A percentile compares a stretch with the other conserved stretches of the same genome.
Conservation (phyloP, 331 rosid species). For the Rosa hybrid region DNA sequence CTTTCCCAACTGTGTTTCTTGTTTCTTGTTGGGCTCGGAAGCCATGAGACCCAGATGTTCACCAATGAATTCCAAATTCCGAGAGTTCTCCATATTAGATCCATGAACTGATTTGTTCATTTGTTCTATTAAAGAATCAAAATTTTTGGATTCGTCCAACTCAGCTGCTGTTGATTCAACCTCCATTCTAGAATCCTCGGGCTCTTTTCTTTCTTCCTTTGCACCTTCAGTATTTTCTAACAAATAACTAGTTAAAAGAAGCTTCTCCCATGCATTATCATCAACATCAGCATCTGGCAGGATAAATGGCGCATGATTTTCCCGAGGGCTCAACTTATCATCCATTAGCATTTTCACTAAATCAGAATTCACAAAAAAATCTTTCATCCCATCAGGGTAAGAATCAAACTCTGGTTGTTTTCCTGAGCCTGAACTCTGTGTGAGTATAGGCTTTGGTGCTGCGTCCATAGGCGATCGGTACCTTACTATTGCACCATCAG, state of each 20-base stretch:
- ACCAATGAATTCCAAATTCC: slow-evolving; percentile 38
- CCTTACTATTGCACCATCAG: slow-evolving; percentile 38
- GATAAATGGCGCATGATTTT: slow-evolving; percentile 51
- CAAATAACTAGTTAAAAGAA: slow-evolving; percentile 55
- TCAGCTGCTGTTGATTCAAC: slow-evolving; percentile 37
- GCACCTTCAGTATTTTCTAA: slow-evolving; percentile 42
- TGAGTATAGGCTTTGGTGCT: neutral
- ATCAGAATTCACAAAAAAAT: slow-evolving; percentile 59
- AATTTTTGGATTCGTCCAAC: slow-evolving; percentile 33
- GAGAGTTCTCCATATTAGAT: slow-evolving; percentile 31
- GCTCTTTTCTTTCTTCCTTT: slow-evolving; percentile 35
- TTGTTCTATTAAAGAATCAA: slow-evolving; percentile 47
- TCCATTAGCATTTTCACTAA: slow-evolving; percentile 64
- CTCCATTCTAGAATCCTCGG: slow-evolving; percentile 44
- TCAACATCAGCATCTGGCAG: slow-evolving; percentile 66
- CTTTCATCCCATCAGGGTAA: slow-evolving; percentile 7
- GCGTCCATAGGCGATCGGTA: neutral
- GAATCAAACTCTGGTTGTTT: neutral
- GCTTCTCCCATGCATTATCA: slow-evolving; percentile 63
- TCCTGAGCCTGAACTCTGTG: neutral
- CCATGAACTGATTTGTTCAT: slow-evolving; percentile 45
- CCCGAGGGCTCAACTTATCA: slow-evolving; percentile 62
- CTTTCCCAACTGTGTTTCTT: slow-evolving; percentile 15
- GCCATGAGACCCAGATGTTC: slow-evolving; percentile 45
- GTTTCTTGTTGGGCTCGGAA: slow-evolving; percentile 35